Evolutionary conservation across 2,329 filamentous ascomycete species (phyloP).

Genomic region (Camptophora hylomeconis): DNA sequence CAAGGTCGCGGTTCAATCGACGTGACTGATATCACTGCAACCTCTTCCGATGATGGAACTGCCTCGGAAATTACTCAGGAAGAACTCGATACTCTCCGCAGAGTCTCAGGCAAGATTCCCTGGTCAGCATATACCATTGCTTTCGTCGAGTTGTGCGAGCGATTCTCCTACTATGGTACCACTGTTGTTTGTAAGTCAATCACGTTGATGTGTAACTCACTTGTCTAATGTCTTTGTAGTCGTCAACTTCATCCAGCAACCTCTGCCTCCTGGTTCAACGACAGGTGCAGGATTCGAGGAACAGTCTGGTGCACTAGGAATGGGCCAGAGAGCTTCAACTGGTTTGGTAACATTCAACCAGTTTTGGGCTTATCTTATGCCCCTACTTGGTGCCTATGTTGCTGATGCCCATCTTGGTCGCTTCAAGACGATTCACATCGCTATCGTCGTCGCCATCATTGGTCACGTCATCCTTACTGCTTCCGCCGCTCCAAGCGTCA

Average conservation of each 20-base stretch:
- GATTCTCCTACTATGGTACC: slow-evolving; percentile 18
- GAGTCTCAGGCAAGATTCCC: slow-evolving; percentile 16
- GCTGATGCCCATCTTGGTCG: slow-evolving; percentile 59
- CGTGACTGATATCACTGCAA: too few relatives aligned
- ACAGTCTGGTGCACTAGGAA: slow-evolving; percentile 43
- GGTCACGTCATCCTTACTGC: slow-evolving; percentile 55
- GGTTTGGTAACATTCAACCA: slow-evolving; percentile 42
- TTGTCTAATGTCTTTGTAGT: too few relatives aligned
- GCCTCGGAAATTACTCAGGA: slow-evolving; percentile 5
- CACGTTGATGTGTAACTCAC: too few relatives aligned
- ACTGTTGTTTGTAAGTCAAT: slow-evolving; percentile 27
- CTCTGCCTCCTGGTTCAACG: slow-evolving; percentile 39
- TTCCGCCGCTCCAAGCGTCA: slow-evolving; percentile 50
- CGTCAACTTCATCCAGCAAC: slow-evolving; percentile 50
- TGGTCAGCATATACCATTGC: slow-evolving; percentile 15
- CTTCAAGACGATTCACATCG: slow-evolving; percentile 57
- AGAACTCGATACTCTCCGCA: slow-evolving; percentile 13
- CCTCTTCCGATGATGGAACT: too few relatives aligned
- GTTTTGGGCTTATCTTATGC: slow-evolving; percentile 51
- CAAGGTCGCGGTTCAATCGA: too few relatives aligned
- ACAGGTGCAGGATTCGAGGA: slow-evolving; percentile 41
- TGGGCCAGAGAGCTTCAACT: slow-evolving; percentile 45
- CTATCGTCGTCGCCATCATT: slow-evolving; percentile 48
- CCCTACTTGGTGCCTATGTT: slow-evolving; percentile 43
- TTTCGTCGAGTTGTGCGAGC: slow-evolving; percentile 17